Base-by-base conservation (phyloP, 306 rosid genomes). In the Biancaea sappan region DNA sequence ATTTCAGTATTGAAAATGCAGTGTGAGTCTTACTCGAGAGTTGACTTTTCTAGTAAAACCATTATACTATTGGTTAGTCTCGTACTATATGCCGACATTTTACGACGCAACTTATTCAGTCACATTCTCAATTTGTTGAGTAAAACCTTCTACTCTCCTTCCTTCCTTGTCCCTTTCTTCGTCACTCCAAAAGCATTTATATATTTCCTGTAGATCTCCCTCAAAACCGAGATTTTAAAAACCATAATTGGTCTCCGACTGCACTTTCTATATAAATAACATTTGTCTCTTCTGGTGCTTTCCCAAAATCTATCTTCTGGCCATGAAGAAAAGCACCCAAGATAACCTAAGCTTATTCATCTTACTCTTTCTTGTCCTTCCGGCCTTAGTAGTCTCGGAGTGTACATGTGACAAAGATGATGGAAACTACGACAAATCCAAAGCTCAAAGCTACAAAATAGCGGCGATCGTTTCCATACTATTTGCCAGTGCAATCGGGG, bases 391-490 rank as follows among this genome's bases (percentile, higher is more conserved):
- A 1, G 12, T 0, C 0, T 66, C 76, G 0, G 79, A 77, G 0
- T 80, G 88, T 22, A 73, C 73, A 0, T 84, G 88, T 7, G 83
- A 84, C 0, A 2, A 41, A 19, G 80, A 60, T 26, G 80, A 48
- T 0, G 71, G 67, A 9, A 43, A 18, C 0, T 37, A 40, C 0
- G 19, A 84, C 47, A 79, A 57, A 80, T 4, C 26, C 0, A 16
- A 80, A 51, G 94, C 92, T 0, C 46, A 75, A 0, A 81, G 40
- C 0, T 87, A 82, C 78, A 92, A 90, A 60, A 2, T 90, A 4
- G 89, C 40, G 0, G 96, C 91, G 16, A 71, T 92, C 1, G 70
- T 73, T 2, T 80, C 94, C 0, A 90, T 92, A 3, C 78, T 92
- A 0, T 4, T 81, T 0, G 92, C 92, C 0, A 77, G 97, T 38